phyloP scores from a whole-genome alignment of 2,329 filamentous ascomycete genomes.

The Microdochium trichocladiopsis region DNA sequence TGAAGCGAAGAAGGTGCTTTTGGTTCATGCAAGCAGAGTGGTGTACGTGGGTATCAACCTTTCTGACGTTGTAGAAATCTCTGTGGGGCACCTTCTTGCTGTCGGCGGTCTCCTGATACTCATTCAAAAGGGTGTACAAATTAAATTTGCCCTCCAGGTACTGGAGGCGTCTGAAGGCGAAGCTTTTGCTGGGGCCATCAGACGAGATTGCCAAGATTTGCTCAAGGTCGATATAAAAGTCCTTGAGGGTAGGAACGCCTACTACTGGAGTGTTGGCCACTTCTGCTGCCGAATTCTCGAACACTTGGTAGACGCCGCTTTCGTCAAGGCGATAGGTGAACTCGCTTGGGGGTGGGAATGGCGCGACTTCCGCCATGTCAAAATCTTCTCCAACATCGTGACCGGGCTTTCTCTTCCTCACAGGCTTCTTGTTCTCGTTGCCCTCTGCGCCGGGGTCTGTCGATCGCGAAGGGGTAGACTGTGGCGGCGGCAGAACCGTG shows the following conservation, averaged over 20 bases:
- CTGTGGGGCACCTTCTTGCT: conserved; percentile 96
- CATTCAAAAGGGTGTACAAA: conserved; percentile 85
- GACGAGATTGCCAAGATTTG: conserved; percentile 82
- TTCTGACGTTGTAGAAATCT: conserved; percentile 98
- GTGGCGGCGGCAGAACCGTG: conserved; percentile 25
- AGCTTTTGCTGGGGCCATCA: conserved; percentile 93
- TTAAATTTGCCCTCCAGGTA: conserved; percentile 98
- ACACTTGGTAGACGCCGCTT: conserved; percentile 88
- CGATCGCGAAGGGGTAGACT: conserved; percentile 12
- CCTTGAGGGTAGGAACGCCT: conserved; percentile 81
- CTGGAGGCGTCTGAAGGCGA: conserved; percentile 88
- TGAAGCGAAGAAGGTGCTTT: conserved; percentile 95
- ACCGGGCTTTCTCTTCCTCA: conserved; percentile 72
- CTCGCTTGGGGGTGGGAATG: conserved; percentile 62
- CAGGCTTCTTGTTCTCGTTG: conserved; percentile 32
- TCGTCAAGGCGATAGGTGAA: conserved; percentile 75
- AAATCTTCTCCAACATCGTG: conserved; percentile 92
- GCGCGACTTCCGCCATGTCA: conserved; percentile 67
- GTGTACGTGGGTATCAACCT: conserved; percentile 98
- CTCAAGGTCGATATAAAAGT: conserved; percentile 95
- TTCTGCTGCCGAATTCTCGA: conserved; percentile 58
- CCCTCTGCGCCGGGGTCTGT: conserved; percentile 24
- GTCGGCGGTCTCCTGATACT: conserved; percentile 96
- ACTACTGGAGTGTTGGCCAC: conserved; percentile 64
- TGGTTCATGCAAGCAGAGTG: conserved; percentile 99